Conservation (phyloP, 1,139 yeast species). For the Saccharomyces pastorianus region DNA sequence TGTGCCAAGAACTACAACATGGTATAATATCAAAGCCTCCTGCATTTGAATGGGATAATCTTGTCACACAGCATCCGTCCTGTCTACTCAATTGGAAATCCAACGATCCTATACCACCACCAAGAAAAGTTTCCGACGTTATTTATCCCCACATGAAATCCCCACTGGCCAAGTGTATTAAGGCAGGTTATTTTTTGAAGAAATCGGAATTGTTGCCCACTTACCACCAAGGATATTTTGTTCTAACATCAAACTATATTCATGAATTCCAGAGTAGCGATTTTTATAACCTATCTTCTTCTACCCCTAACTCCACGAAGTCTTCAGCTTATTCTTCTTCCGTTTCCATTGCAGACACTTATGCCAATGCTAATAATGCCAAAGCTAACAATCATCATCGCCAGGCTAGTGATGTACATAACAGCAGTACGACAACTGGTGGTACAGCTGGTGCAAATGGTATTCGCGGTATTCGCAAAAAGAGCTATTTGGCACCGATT, state of each 20-base stretch:
- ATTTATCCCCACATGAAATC: slow-evolving; percentile 47
- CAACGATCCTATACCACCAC: slow-evolving; percentile 41
- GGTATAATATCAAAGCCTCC: slow-evolving; percentile 59
- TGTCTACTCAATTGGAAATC: slow-evolving; percentile 38
- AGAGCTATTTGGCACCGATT: slow-evolving; percentile 29
- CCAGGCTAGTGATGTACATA: background rate
- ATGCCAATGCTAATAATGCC: background rate
- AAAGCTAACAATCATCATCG: slow-evolving; percentile 4
- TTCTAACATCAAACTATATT: slow-evolving; percentile 61
- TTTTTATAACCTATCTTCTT: slow-evolving; percentile 27
- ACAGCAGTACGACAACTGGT: slow-evolving; percentile 5
- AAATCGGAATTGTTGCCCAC: slow-evolving; percentile 52
- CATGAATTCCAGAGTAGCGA: slow-evolving; percentile 66
- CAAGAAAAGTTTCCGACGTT: slow-evolving; percentile 42
- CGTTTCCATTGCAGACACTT: background rate
- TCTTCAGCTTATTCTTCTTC: slow-evolving; percentile 26
- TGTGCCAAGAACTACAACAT: slow-evolving; percentile 53
- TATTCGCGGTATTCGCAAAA: slow-evolving; percentile 1
- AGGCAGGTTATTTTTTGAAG: slow-evolving; percentile 47
- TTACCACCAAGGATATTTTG: slow-evolving; percentile 59
- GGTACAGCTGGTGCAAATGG: background rate
- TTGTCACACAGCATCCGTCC: slow-evolving; percentile 46
- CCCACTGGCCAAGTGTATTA: slow-evolving; percentile 44
- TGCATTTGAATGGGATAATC: slow-evolving; percentile 67
- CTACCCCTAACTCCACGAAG: background rate